Evolutionary conservation across 495 filamentous ascomycete species (phyloP).

Genomic region (Pyrenula massariospora): DNA sequence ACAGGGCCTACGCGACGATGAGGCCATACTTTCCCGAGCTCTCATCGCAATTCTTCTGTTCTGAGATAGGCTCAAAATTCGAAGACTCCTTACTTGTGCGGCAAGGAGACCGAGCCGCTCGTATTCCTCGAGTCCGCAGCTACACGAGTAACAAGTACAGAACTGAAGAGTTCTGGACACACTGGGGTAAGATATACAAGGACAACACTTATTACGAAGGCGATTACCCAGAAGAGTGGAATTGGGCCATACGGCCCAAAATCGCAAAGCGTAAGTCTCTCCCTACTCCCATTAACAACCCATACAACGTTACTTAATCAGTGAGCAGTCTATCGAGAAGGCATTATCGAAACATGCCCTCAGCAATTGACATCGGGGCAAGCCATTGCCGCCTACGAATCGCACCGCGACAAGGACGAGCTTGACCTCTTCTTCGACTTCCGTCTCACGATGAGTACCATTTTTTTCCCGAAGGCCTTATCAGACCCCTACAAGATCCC

Average conservation of each 20-base stretch:
- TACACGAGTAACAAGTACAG: conserved; percentile 19
- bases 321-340: conserved; percentile 27
- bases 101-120: conserved; percentile 19
- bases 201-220: conserved; percentile 2
- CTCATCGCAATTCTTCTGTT: conserved; percentile 16
- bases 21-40: conserved; percentile 24
- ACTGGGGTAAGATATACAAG: conserved; percentile 15
- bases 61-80: conserved; percentile 15
- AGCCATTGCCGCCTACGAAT: conserved; percentile 23
- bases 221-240: conserved; percentile 24
- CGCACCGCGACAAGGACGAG: conserved; percentile 12
- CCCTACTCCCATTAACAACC: conserved; percentile 5
- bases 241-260: conserved; percentile 23
- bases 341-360: conserved; percentile 21
- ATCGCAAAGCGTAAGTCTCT: conserved; percentile 16
- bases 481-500: conserved; percentile 18
- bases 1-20: conserved; percentile 25
- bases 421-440: conserved; percentile 33
- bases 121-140: conserved; percentile 18
- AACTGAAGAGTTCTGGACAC: conserved; percentile 22
- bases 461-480: conserved; percentile 7
- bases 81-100: conserved; percentile 25
- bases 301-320: background rate
- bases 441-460: conserved; percentile 6
- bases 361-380: conserved; percentile 16